A percentile compares a stretch with the other conserved stretches of the same genome.
Conservation (phyloP, 805 yeast genomes). For the Debaryomyces tyrocola region DNA sequence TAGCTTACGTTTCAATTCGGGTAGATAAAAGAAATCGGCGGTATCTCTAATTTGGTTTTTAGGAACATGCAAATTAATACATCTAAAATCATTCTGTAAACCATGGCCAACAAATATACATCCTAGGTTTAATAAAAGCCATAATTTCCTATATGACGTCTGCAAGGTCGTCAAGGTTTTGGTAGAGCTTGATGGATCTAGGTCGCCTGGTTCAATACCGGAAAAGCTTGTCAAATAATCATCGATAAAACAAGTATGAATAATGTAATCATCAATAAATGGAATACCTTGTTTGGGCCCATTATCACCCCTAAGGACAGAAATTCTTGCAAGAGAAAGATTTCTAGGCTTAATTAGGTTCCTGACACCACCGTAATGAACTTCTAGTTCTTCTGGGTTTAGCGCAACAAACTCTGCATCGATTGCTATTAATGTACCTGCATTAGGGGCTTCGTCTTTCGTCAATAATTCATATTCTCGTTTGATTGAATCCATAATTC, state of each 20-base stretch:
- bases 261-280: constrained; percentile 90
- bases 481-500: constrained; percentile 55
- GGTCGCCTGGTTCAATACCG: constrained; percentile 92
- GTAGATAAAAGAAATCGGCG: constrained; percentile 71
- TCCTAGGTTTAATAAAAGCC: constrained; percentile 87
- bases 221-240: constrained; percentile 89
- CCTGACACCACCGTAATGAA: constrained; percentile 69
- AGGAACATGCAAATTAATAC: constrained; percentile 90
- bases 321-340: constrained; percentile 81
- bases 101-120: constrained; percentile 97
- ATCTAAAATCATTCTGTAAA: constrained; percentile 83
- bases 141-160: constrained; percentile 81
- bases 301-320: constrained; percentile 73
- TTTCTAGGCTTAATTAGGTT: constrained; percentile 71
- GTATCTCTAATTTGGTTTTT: constrained; percentile 86
- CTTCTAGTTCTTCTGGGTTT: constrained; percentile 75
- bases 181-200: constrained; percentile 65
- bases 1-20: constrained; percentile 71
- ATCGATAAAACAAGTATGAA: constrained; percentile 65
- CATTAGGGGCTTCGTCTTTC: constrained; percentile 64
- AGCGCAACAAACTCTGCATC: constrained; percentile 95
- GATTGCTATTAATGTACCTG: constrained; percentile 81
- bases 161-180: constrained; percentile 76
- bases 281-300: constrained; percentile 70
- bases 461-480: constrained; percentile 72